Evolutionary conservation across 768 basidiomycete species (phyloP).

Genomic region (Russula earlei): DNA sequence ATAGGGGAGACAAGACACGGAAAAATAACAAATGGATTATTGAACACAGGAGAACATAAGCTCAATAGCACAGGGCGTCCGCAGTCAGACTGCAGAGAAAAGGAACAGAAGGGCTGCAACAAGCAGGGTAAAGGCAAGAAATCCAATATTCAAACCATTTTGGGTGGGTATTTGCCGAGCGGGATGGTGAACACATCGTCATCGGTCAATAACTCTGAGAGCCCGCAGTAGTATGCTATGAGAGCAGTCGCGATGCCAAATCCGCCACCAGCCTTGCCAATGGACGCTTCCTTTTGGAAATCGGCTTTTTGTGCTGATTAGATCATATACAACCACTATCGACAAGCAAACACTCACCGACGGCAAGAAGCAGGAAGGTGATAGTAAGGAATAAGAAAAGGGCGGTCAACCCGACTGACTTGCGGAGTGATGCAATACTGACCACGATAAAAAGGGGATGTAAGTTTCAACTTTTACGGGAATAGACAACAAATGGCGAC

Average conservation of each 20-base stretch:
- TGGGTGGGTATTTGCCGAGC: conserved; percentile 24
- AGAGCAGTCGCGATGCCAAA: conserved; percentile 38
- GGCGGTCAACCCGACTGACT: conserved; percentile 39
- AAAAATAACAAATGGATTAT: too few species aligned
- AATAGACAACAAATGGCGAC: conserved; percentile 23
- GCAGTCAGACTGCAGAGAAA: too few species aligned
- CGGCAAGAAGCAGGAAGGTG: conserved; percentile 42
- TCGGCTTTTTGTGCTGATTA: conserved; percentile 14
- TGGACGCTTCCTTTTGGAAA: conserved; percentile 4
- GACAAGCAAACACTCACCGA: conserved; percentile 26
- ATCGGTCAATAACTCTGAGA: conserved; percentile 33
- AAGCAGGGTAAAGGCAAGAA: too few species aligned
- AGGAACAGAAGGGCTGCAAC: too few species aligned
- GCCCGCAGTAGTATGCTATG: conserved; percentile 39
- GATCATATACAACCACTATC: neutral
- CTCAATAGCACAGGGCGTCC: too few species aligned
- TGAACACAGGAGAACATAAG: too few species aligned
- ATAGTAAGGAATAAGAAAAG: conserved; percentile 45
- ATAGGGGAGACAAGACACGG: too few species aligned
- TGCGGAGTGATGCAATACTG: conserved; percentile 42
- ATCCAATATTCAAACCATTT: too few species aligned
- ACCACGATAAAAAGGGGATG: neutral
- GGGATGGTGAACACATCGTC: conserved; percentile 34
- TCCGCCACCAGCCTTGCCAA: conserved; percentile 36
- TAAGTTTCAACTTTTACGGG: neutral